phyloP scores from a whole-genome alignment of 148 eudicot genomes.

The Camellia japonica region DNA sequence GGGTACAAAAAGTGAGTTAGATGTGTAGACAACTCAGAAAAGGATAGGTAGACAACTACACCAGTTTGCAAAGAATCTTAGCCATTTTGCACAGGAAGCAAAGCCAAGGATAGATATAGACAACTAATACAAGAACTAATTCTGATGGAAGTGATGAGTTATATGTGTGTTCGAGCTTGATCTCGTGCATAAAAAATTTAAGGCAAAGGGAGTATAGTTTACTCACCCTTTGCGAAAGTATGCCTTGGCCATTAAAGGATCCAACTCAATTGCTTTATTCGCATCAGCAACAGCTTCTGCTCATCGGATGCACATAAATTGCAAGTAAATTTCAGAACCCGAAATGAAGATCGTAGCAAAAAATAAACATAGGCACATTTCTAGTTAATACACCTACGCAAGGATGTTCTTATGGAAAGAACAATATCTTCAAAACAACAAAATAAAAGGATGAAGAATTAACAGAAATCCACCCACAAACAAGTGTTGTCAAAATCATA shows the following conservation, averaged over 20 bases:
- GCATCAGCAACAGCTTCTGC: slow-evolving; percentile 98
- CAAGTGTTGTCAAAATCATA: too few relatives aligned
- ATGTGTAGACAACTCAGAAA: too few relatives aligned
- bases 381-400: background rate
- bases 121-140: background rate
- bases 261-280: slow-evolving; percentile 75
- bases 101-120: background rate
- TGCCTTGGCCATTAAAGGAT: slow-evolving; percentile 77
- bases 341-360: background rate
- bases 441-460: too few relatives aligned
- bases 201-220: background rate
- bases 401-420: background rate
- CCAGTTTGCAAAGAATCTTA: background rate
- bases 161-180: background rate
- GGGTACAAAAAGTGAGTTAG: too few relatives aligned
- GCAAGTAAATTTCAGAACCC: background rate
- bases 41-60: too few relatives aligned
- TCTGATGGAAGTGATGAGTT: background rate
- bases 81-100: background rate
- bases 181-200: background rate
- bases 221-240: slow-evolving; percentile 88
- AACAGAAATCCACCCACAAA: background rate
- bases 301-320: slow-evolving; percentile 17
- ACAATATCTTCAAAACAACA: background rate
- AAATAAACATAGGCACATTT: background rate